Base-by-base conservation (phyloP, 495 filamentous ascomycete genomes). In the Penicillium desertorum region DNA sequence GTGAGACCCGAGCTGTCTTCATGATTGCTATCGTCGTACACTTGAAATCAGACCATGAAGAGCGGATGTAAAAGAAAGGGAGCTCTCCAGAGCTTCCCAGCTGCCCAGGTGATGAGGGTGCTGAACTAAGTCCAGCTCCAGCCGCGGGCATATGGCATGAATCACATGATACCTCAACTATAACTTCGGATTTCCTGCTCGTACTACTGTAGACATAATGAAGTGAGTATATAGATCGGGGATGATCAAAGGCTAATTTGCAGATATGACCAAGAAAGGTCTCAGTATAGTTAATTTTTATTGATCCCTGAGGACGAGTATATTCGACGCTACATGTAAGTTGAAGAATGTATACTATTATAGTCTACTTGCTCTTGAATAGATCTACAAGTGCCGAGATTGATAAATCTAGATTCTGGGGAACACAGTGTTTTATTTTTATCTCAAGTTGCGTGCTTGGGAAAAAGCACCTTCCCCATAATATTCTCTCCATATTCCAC, bases 91-190 rank as follows among this genome's bases (percentile, higher is more conserved):
- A 44, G 19, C 17, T 17, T 9, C 2, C 5, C 29, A 17, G 29
- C 17, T 17, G 16, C 2, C 4, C 27, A 17, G 27, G 5, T 27
- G 17, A 5, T 30, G 46, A 48, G 16, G 10, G 19, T 36, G 27
- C 16, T 34, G 17, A 49, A 50, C 47, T 50, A 37, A 50, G 17
- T 8, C 46, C 27, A 29, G 45, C 5, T 48, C 46, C 25, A 19
- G 22, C 22, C 22, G n/a, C 22, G 22, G 22, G 22, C 14, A 27
- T 45, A 45, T 14, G 23, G 11, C 43, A 45, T 22, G 9, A 11
- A 48, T 48, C 45, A 48, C 45, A 48, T 48, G 45, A 48, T 48
- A 14, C 9, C 27, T 48, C 27, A 30, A 6, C 45, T 32, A 48
- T 12, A 48, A 29, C 16, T 19, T 12, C 16, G 11, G 12, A 2